These are phyloP conservation scores for Lolium perenne DNA, from an alignment of 176 grass and related monocot genomes.

Conservation along the genomic window DNA sequence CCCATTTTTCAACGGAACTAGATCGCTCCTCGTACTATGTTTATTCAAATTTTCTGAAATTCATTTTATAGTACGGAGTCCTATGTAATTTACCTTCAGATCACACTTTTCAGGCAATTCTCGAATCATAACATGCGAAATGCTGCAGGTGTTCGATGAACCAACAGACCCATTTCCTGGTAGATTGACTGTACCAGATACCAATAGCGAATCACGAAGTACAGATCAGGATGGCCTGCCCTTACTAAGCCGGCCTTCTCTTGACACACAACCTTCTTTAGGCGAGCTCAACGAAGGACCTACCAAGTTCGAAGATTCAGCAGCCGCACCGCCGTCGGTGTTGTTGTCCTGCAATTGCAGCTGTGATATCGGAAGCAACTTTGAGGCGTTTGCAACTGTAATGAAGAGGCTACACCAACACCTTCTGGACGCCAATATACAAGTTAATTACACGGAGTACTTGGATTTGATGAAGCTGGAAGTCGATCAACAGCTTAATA, in stretches of 20 bases:
- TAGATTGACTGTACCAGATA: conserved; percentile 22
- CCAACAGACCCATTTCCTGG: conserved; percentile 38
- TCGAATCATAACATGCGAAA: background rate
- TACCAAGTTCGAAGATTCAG: background rate
- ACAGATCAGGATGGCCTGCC: conserved; percentile 29
- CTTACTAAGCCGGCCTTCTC: conserved; percentile 1
- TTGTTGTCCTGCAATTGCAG: conserved; percentile 28
- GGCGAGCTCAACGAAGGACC: background rate
- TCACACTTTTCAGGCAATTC: background rate
- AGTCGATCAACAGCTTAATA: conserved; percentile 62
- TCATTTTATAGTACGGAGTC: background rate
- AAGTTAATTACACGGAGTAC: conserved; percentile 42
- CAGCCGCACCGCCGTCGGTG: background rate
- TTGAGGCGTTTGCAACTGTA: conserved; percentile 37
- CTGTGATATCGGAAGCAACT: conserved; percentile 31
- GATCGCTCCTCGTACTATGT: background rate
- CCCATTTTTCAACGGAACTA: background rate
- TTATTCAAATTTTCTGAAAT: background rate
- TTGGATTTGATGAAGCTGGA: conserved; percentile 55
- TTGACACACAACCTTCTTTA: background rate
- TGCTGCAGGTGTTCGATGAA: conserved; percentile 52
- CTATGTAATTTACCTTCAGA: conserved; percentile 10
- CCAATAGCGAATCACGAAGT: conserved; percentile 14
- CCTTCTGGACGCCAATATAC: conserved; percentile 46
- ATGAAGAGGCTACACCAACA: conserved; percentile 44